Evolutionary conservation across 1,284 basidiomycete species (phyloP), one percentile per base, ranked within the genome.

Genomic region (Ganoderma leucocontextum): DNA sequence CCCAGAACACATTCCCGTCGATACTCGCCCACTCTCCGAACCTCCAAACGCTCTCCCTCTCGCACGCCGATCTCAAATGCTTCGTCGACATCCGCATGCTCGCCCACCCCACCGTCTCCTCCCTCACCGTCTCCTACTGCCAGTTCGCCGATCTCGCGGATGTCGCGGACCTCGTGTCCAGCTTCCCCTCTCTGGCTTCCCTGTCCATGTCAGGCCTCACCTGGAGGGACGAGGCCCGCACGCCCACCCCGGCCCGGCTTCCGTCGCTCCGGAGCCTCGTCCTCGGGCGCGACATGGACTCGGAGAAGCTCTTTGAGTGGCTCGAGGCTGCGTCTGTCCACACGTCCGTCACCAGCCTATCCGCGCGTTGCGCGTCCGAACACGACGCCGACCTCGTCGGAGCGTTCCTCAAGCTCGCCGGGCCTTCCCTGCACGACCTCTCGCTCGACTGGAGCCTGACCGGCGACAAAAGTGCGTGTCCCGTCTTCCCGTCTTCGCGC

Each of bases 361-460:
- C 73, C 35, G 73, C 64, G 9, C 72, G 73, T 47, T 73, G 74
- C 60, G 68, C 74, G 19, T 73, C 72, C 25, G 71, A 76, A 63
- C 62, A 60, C 64, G 77, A 78, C 61, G 73, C 74, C 39, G 65
- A 70, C 60, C 72, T 75, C 59, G 67, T 78, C 29, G 71, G 73
- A 13, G 72, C 72, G n/a, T 67, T 77, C 38, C 33, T 76, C 44
- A 71, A 72, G 59, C 68, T 68, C 57, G 63, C 72, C 4, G 76
- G 74, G 12, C 65, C 68, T 2, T 66, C 70, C 8, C 69, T 79
- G 60, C 68, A 69, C 36, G 60, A 75, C 57, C 73, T 77, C 49
- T 73, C 75, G 25, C 67, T 79, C 35, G 75, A 78, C 64, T 79
- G 78, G 77, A 74, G 74, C 66, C 67, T 68, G 36, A 64, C 69